These are phyloP conservation scores for Wickerhamomyces mucosus DNA, from an alignment of 805 yeast genomes.

Conservation along the genomic window DNA sequence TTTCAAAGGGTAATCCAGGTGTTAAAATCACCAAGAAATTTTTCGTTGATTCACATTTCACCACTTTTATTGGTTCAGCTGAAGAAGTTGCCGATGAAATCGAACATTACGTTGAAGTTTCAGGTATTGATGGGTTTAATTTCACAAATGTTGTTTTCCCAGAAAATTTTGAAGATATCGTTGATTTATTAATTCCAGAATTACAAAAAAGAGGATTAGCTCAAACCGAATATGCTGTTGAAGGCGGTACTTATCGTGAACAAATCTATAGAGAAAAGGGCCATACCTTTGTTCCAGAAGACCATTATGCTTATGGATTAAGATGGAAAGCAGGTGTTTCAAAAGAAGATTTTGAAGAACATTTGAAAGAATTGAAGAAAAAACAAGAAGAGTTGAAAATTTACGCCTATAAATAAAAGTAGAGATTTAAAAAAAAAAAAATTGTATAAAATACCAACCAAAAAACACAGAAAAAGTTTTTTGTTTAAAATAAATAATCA, in stretches of 20 bases:
- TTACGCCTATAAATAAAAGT: constrained; percentile 1
- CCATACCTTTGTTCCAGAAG: constrained; percentile 15
- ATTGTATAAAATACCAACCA: no score
- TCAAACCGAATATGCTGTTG: constrained; percentile 20
- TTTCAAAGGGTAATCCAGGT: constrained; percentile 21
- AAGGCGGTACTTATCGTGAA: constrained; percentile 30
- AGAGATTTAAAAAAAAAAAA: no score
- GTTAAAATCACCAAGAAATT: constrained; percentile 21
- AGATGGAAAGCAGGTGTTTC: constrained; percentile 20
- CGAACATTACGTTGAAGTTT: constrained; percentile 30
- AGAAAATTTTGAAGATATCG: constrained; percentile 31
- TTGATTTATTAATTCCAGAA: constrained; percentile 29
- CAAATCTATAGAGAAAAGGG: constrained; percentile 19
- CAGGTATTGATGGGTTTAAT: constrained; percentile 36
- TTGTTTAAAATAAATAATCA: no score
- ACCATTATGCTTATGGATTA: constrained; percentile 13
- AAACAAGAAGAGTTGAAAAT: constrained; percentile 7
- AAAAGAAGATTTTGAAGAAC: constrained; percentile 21
- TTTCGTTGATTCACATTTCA: constrained; percentile 17
- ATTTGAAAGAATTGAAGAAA: constrained; percentile 6
- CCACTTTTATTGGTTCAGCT: constrained; percentile 25
- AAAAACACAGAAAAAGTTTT: no score
- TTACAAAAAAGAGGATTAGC: constrained; percentile 28
- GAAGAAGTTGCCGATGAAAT: constrained; percentile 32
- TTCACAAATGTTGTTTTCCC: constrained; percentile 31